Base-by-base conservation (phyloP, 108 stramenopile genomes). In the Fistulifera solaris region DNA sequence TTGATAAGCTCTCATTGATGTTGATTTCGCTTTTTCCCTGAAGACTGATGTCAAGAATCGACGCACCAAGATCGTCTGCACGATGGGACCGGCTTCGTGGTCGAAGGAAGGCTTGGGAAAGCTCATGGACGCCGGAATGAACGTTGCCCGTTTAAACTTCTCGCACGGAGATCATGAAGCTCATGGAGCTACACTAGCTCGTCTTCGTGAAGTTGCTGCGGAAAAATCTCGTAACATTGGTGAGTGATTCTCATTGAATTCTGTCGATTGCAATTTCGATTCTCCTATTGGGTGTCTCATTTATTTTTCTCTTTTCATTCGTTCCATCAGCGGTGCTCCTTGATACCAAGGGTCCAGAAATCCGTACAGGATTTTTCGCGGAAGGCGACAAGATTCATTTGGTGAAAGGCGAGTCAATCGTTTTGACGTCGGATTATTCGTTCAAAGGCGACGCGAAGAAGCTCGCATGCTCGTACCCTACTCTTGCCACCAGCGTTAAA, bases 301-400 rank as follows among this genome's bases (percentile, higher is more conserved):
- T 45, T 11, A 8, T 21, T 45, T 8, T 45, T 5, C 44, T 35
- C 31, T 35, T 35, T 35, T 35, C 31, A 6, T 35, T 35, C 31
- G 3, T 8, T 35, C 8, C 31, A 35, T 35, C 31, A 35, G 31
- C 62, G 2, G 31, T 63, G n/a, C 44, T 93, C 50, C 72, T 94
- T 56, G 94, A 96, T 61, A 96, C 95, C 55, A 96, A 96, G 69
- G 95, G 95, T 43, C 95, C 95, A 11, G 96, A 97, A 56, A 97
- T 97, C 53, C 92, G 96, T 54, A 80, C 96, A 27, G 96, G 96
- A 46, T 87, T 92, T 72, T 87, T 97, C 55, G 86, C 87, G 51
- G 94, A 75, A 4, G 86, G 71, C 54, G 65, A 74, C 28, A 84
- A 83, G 55, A 88, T 96, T 38, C 41, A 62, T n/a, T 66, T 93